These are phyloP conservation scores for Metschnikowia proteae DNA, from an alignment of 805 yeast genomes.

Conservation along the genomic window DNA sequence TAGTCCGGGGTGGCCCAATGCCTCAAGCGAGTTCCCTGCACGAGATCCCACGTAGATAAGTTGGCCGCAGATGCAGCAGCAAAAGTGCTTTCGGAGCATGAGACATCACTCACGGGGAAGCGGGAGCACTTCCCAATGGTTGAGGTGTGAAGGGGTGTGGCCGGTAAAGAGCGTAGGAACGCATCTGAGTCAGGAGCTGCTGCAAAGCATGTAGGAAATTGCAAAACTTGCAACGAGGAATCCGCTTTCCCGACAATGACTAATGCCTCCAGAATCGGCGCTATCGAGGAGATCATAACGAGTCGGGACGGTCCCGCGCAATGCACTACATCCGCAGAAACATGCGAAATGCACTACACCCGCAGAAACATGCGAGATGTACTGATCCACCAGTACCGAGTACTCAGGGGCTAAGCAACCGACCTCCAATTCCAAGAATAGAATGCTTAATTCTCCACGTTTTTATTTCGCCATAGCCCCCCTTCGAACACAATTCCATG, in stretches of 20 bases:
- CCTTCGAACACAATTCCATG: too few relatives aligned
- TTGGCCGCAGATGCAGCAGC: conserved; percentile 14
- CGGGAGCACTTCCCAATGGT: conserved; percentile 18
- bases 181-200: background rate
- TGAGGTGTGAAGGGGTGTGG: background rate
- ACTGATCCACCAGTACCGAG: background rate
- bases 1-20: conserved; percentile 11
- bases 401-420: too few relatives aligned
- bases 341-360: background rate
- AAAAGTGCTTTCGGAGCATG: conserved; percentile 2
- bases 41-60: conserved; percentile 16
- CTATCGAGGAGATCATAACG: conserved; percentile 12
- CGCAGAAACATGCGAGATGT: background rate
- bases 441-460: too few relatives aligned
- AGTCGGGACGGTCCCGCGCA: background rate
- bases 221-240: conserved; percentile 10
- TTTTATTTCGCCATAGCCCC: too few relatives aligned
- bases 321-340: background rate
- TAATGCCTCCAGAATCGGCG: conserved; percentile 13
- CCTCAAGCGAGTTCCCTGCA: conserved; percentile 9
- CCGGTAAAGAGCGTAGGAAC: background rate
- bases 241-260: conserved; percentile 15
- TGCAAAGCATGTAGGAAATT: background rate
- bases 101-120: conserved; percentile 12
- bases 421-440: too few relatives aligned